Base-by-base conservation (phyloP, 441 rosid species). In the Populus tomentosa region DNA sequence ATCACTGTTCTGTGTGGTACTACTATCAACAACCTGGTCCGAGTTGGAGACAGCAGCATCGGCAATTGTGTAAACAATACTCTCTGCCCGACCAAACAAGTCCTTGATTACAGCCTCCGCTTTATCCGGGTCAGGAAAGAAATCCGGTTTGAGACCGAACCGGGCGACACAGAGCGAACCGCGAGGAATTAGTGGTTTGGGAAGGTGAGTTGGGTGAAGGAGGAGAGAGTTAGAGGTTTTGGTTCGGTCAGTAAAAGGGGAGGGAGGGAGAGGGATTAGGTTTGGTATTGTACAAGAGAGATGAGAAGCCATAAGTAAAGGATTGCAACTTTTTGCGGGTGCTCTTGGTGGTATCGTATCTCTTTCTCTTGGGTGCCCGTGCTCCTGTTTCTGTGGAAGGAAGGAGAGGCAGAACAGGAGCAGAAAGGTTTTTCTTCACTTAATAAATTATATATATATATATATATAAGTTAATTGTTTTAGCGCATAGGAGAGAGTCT, bases 11-110 rank as follows among this genome's bases (percentile, higher is more conserved):
- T 91, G 94, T 35, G 82, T 84, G 18, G 92, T 79, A 21, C 78
- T 13, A 2, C 86, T 53, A 16, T 71, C 70, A n/a, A 75, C 66
- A 42, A 92, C 73, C 1, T 85, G 73, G 5, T 92, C 97, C 1
- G 97, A 86, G 78, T 91, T 86, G 21, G 96, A 88, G 71, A 95
- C 89, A 23, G 95, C 89, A 10, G 97, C 94, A 80, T 93, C 97
- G 4, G 98, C 97, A 84, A 95, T 80, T 2, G 91, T 91, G 79
- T 88, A 88, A 46, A 93, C 80, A 46, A 93, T 59, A 68, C 77
- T 79, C 82, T 92, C 95, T 2, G 87, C 91, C 63, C 83, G 72
- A 28, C 72, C 76, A 73, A 88, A 81, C 71, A 91, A 88, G 72
- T 87, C 91, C 32, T 30, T 80, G 62, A 92, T 26, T 3, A 83